Evolutionary conservation across 73 alveolate species (phyloP).

Genomic region (Paramecium octaurelia): DNA sequence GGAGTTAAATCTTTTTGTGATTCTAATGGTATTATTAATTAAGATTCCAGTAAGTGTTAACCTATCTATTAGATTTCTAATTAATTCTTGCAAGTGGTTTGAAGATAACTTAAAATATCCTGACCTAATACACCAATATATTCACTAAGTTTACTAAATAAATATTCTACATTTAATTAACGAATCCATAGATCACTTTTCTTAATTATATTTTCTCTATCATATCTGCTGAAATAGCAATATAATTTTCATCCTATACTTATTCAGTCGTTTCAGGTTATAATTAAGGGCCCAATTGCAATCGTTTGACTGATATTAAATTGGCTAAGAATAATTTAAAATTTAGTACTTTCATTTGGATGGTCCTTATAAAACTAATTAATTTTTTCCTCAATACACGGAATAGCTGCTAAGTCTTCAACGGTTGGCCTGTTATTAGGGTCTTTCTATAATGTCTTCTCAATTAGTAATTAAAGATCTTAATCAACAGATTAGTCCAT

Average conservation of each 20-base stretch:
- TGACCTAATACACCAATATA: background rate
- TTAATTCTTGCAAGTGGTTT: background rate
- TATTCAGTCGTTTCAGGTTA: background rate
- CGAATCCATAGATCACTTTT: background rate
- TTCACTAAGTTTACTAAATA: background rate
- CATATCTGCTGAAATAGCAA: background rate
- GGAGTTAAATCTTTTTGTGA: background rate
- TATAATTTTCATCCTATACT: background rate
- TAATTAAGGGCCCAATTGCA: background rate
- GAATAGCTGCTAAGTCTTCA: constrained; percentile 78
- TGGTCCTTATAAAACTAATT: constrained; percentile 64
- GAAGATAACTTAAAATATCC: background rate
- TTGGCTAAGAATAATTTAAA: background rate
- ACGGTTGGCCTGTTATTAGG: constrained; percentile 87
- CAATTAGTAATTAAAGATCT: constrained; percentile 65
- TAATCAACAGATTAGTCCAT: constrained; percentile 65
- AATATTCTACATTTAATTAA: background rate
- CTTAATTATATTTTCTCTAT: background rate
- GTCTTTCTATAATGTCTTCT: constrained; percentile 80
- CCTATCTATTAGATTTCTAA: background rate
- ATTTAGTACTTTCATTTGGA: constrained; percentile 65
- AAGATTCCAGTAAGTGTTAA: background rate
- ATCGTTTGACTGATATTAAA: background rate
- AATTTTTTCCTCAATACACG: constrained; percentile 74
- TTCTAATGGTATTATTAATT: background rate